phyloP scores from a whole-genome alignment of 192 early-diverging fungal genomes.

The Phlyctochytrium bullatum region DNA sequence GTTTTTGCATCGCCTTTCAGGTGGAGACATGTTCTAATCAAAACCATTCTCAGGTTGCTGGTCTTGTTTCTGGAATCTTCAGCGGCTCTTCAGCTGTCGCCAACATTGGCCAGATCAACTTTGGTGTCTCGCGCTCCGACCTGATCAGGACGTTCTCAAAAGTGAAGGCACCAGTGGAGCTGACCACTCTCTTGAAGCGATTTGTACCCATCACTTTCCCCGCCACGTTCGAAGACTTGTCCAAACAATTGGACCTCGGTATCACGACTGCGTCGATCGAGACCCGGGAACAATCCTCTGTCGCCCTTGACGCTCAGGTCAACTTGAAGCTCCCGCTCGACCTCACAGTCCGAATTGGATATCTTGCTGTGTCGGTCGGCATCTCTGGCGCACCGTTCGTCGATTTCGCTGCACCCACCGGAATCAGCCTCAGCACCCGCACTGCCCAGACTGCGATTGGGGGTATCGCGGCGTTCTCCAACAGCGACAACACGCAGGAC shows the following conservation, averaged over 20 bases:
- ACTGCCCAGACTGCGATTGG: neutral
- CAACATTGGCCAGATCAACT: neutral
- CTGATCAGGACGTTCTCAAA: neutral
- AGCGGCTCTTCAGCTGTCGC: neutral
- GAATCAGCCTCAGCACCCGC: neutral
- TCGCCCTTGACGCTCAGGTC: neutral
- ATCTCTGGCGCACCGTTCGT: neutral
- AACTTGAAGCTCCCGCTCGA: neutral
- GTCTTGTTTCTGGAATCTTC: neutral
- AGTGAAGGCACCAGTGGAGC: neutral
- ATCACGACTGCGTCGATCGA: neutral
- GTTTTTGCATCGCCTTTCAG: too few species aligned
- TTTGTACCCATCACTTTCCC: neutral
- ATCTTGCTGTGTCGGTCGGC: neutral
- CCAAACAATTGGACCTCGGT: neutral
- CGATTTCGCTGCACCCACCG: neutral
- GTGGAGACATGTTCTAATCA: too few species aligned
- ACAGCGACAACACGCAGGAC: neutral
- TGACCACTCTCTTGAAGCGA: neutral
- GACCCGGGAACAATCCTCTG: neutral
- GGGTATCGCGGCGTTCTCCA: neutral
- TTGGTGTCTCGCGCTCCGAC: neutral
- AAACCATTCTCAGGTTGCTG: slow-evolving; percentile 1
- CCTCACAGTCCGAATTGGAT: neutral
- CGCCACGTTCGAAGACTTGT: neutral